These are phyloP conservation scores for Pyricularia pennisetigena DNA, from an alignment of 2,329 filamentous ascomycete species.

Conservation along the genomic window DNA sequence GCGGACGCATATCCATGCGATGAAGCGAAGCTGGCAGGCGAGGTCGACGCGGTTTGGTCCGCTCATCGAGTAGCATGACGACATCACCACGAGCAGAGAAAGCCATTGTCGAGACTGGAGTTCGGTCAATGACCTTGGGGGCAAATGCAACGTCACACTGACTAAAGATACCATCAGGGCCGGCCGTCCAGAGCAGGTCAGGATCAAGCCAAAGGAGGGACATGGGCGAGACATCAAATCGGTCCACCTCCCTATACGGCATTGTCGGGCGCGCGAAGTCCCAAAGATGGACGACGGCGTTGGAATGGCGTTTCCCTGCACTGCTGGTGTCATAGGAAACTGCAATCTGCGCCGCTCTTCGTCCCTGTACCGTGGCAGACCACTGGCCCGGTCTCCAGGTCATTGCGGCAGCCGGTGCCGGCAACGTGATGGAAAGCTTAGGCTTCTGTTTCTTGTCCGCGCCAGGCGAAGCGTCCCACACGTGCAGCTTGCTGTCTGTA, in stretches of 20 bases:
- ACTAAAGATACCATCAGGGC: slow-evolving; percentile 49
- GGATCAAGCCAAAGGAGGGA: slow-evolving; percentile 54
- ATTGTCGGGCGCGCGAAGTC: slow-evolving; percentile 58
- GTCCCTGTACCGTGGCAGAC: slow-evolving; percentile 53
- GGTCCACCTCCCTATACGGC: slow-evolving; percentile 56
- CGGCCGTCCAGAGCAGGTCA: slow-evolving; percentile 57
- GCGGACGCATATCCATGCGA: slow-evolving; percentile 4
- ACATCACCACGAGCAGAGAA: slow-evolving; percentile 52
- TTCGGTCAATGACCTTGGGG: slow-evolving; percentile 51
- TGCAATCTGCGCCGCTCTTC: slow-evolving; percentile 50
- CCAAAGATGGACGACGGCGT: slow-evolving; percentile 54
- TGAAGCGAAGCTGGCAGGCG: slow-evolving; percentile 19
- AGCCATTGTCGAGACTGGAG: slow-evolving; percentile 49
- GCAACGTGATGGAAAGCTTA: slow-evolving; percentile 50
- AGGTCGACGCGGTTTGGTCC: slow-evolving; percentile 34
- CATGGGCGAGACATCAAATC: slow-evolving; percentile 47
- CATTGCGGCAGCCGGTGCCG: slow-evolving; percentile 47
- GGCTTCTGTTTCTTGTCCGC: slow-evolving; percentile 56
- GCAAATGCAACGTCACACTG: slow-evolving; percentile 59
- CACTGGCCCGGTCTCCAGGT: slow-evolving; percentile 56
- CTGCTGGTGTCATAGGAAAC: slow-evolving; percentile 48
- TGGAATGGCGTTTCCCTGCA: slow-evolving; percentile 36
- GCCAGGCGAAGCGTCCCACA: slow-evolving; percentile 53
- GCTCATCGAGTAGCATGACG: slow-evolving; percentile 52
- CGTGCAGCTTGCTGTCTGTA: slow-evolving; percentile 49